Conservation (phyloP, 805 yeast genomes). For the Candida sonorensis region DNA sequence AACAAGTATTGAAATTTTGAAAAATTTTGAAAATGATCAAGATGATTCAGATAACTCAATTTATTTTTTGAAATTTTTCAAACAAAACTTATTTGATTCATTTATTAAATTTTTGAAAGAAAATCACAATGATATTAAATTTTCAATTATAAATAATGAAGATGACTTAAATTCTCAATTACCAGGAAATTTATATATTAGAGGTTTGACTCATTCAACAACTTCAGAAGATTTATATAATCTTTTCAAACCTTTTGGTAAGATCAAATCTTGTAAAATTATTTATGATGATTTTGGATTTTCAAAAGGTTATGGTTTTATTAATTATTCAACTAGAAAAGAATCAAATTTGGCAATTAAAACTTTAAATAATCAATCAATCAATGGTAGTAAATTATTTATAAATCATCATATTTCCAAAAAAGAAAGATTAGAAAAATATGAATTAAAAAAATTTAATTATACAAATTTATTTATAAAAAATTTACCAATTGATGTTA, state of each 20-base stretch:
- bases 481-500: slow-evolving; percentile 35
- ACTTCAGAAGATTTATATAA: slow-evolving; percentile 31
- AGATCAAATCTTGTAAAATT: slow-evolving; percentile 38
- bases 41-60: not conserved
- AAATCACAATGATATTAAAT: no score
- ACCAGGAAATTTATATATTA: slow-evolving; percentile 54
- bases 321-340: slow-evolving; percentile 49
- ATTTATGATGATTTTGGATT: slow-evolving; percentile 39
- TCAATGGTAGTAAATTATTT: slow-evolving; percentile 33
- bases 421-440: slow-evolving; percentile 47
- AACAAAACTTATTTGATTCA: no score
- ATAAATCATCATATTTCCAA: slow-evolving; percentile 62
- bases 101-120: slow-evolving; percentile 16
- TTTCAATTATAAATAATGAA: slow-evolving; percentile 12
- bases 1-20: not conserved
- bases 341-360: slow-evolving; percentile 60
- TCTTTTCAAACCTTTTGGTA: slow-evolving; percentile 35
- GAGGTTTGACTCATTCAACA: slow-evolving; percentile 37
- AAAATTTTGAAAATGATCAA: not conserved
- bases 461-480: slow-evolving; percentile 50
- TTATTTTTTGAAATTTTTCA: no score
- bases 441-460: slow-evolving; percentile 38
- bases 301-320: slow-evolving; percentile 56
- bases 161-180: slow-evolving; percentile 14
- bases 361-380: slow-evolving; percentile 21